These are phyloP conservation scores for Aspergillus felis DNA, from an alignment of 2,329 filamentous ascomycete genomes.

Conservation along the genomic window DNA sequence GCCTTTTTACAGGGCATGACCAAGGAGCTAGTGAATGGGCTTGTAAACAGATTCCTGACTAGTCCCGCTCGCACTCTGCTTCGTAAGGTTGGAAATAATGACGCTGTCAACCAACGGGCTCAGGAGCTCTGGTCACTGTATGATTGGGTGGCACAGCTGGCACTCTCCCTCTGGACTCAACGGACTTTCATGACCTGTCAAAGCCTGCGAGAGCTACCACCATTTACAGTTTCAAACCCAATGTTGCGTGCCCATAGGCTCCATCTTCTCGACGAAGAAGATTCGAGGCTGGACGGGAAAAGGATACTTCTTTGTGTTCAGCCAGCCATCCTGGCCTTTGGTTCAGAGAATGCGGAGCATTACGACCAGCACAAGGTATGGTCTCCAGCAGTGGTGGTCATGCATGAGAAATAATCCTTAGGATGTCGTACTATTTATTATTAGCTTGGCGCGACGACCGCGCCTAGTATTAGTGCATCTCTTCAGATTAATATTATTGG, in stretches of 20 bases:
- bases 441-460: no score
- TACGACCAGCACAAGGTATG: conserved; percentile 19
- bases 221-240: not conserved
- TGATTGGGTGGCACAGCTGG: conserved; percentile 9
- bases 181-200: conserved; percentile 11
- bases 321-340: conserved; percentile 18
- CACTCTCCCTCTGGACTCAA: conserved; percentile 17
- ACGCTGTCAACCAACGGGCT: not conserved
- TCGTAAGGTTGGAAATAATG: not conserved
- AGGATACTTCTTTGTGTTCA: conserved; percentile 13
- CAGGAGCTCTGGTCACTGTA: conserved; percentile 6
- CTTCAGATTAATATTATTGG: no score
- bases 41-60: not conserved
- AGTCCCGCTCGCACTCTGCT: conserved; percentile 1
- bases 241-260: conserved; percentile 16
- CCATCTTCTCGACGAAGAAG: conserved; percentile 19
- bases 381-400: conserved; percentile 17
- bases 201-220: not conserved
- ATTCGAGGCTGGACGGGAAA: conserved; percentile 10
- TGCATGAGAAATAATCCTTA: conserved; percentile 2
- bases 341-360: conserved; percentile 18
- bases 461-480: no score
- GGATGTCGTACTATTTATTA: no score
- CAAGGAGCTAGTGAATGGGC: not conserved
- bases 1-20: not conserved